These are phyloP conservation scores for Paxillus rubicundulus DNA, from an alignment of 768 basidiomycete genomes.

Conservation along the genomic window DNA sequence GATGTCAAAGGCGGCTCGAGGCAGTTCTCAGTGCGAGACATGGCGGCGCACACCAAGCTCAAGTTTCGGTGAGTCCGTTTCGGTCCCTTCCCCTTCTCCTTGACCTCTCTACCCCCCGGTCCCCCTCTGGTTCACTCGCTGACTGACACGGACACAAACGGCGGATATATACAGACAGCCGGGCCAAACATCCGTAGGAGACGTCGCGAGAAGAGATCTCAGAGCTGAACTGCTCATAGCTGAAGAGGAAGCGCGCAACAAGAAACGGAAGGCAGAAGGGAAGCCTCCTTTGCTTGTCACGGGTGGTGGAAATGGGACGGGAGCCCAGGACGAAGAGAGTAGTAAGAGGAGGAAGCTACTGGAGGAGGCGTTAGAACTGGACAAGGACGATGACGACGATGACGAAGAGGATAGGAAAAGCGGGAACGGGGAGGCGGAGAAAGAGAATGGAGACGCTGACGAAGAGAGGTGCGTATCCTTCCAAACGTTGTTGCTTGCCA, in stretches of 20 bases:
- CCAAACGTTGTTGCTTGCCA: too few relatives aligned
- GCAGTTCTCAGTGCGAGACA: constrained; percentile 89
- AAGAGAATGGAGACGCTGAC: constrained; percentile 40
- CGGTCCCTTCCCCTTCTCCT: neutral
- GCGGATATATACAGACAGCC: constrained; percentile 55
- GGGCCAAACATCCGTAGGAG: constrained; percentile 79
- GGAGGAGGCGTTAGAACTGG: constrained; percentile 82
- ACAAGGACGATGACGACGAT: constrained; percentile 86
- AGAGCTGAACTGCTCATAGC: constrained; percentile 80
- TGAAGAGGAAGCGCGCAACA: constrained; percentile 82
- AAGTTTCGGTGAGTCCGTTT: constrained; percentile 77
- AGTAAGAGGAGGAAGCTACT: constrained; percentile 86
- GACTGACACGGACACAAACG: neutral
- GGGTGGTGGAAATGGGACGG: constrained; percentile 32
- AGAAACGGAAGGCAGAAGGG: constrained; percentile 91
- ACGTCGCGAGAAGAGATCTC: constrained; percentile 78
- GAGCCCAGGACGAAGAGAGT: constrained; percentile 58
- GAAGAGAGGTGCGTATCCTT: constrained; percentile 42
- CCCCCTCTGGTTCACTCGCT: neutral
- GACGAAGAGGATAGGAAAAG: constrained; percentile 37
- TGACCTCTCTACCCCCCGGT: too few relatives aligned
- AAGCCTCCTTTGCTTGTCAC: constrained; percentile 39
- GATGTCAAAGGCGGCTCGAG: constrained; percentile 91
- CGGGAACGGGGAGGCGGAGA: constrained; percentile 35
- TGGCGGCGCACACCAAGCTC: constrained; percentile 95